Base-by-base conservation (phyloP, 768 basidiomycete genomes). In the Pleurotus pulmonarius region DNA sequence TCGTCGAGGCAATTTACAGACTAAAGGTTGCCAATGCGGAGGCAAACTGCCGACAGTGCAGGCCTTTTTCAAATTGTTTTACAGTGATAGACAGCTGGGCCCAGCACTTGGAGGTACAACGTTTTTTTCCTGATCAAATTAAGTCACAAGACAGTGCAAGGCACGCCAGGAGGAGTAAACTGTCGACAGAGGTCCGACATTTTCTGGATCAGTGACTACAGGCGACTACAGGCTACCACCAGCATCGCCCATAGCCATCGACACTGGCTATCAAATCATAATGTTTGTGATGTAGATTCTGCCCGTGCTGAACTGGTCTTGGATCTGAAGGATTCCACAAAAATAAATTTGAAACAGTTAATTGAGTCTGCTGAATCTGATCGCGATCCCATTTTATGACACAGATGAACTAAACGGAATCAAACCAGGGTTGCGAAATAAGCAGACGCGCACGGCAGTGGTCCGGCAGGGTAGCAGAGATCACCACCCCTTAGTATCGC, bases 371-470 rank as follows among this genome's bases (percentile, higher is more conserved):
- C 51, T 53, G 51, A 53, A 53, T 53, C 51, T 53, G 51, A 53
- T 53, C 51, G 39, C 51, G 51, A 53, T 53, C 51, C 51, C 12
- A 40, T n/a, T 51, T 53, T 38, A 53, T 53, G 51, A 53, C 51
- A 53, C 51, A 53, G 51, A 53, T 53, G 51, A 16, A 49, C 48
- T 49, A 49, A 49, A 49, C 48, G 48, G 51, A 53, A 53, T 53
- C 51, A 53, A 53, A 53, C 51, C 51, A 53, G 51, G 51, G 51
- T 41, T 53, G 51, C 51, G 51, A 41, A 53, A 41, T 41, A 53
- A 53, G 38, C 51, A 53, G 39, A 53, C 39, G 39, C 37, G 51
- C 51, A 53, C 38, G 51, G 51, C 39, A 34, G 39, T 53, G 51
- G 51, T 53, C 51, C 51, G 51, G 51, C 51, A 53, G 51, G 51